A percentile compares a stretch with the other conserved stretches of the same genome.
phyloP scores from a whole-genome alignment of 139 green algal genomes.

The Yamagishiella unicocca region DNA sequence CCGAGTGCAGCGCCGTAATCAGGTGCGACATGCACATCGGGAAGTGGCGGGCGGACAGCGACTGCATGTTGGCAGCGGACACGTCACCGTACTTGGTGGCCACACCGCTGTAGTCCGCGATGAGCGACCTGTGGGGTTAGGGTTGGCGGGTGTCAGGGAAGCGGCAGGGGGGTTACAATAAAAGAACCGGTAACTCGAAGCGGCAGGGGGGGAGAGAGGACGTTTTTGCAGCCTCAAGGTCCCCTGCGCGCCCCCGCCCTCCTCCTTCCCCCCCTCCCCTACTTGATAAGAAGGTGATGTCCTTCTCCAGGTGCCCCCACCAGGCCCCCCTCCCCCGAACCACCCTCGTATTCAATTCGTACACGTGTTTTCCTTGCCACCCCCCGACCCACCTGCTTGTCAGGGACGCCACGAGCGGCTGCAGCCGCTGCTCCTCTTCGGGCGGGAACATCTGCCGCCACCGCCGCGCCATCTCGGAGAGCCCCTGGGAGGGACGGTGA shows the following conservation, averaged over 20 bases:
- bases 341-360: too few relatives aligned
- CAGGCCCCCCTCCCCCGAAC: too few relatives aligned
- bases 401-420: constrained; percentile 82
- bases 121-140: constrained; percentile 20
- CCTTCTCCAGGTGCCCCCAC: not conserved
- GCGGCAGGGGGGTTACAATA: not conserved
- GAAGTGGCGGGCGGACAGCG: constrained; percentile 79
- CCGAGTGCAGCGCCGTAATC: constrained; percentile 71
- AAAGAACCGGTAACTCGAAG: too few relatives aligned
- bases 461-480: constrained; percentile 68
- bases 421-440: constrained; percentile 81
- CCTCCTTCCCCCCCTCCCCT: too few relatives aligned
- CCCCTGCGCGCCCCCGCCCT: too few relatives aligned
- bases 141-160: not conserved
- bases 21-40: constrained; percentile 91
- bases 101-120: constrained; percentile 49
- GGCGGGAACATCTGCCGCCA: constrained; percentile 75
- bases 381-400: constrained; percentile 37
- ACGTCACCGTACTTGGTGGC: constrained; percentile 36
- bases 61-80: constrained; percentile 43
- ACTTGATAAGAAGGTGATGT: too few relatives aligned
- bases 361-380: too few relatives aligned
- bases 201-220: not conserved
- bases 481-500: constrained; percentile 49
- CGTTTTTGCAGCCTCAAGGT: too few relatives aligned